Evolutionary conservation across 1,284 basidiomycete genomes (phyloP).

Genomic region (Takashimella koratensis): DNA sequence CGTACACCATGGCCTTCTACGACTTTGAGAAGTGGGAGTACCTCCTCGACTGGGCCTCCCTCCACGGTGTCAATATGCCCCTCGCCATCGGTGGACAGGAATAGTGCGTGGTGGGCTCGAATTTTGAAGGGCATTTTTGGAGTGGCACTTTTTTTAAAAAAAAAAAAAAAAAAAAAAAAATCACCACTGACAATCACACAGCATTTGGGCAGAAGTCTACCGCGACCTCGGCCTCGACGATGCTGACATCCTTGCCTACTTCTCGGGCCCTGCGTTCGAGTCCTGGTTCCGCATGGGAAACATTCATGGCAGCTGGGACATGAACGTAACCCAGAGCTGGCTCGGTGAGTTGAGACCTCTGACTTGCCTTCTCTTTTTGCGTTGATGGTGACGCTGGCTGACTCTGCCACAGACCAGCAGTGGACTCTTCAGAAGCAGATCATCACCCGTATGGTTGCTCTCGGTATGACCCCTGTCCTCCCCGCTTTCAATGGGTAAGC

Average conservation of each 20-base stretch:
- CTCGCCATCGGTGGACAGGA: slow-evolving; percentile 53
- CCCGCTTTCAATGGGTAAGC: slow-evolving; percentile 53
- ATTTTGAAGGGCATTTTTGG: background rate
- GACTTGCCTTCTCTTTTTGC: too few species aligned
- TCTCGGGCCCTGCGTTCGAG: slow-evolving; percentile 52
- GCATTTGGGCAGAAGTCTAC: slow-evolving; percentile 47
- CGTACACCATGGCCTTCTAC: slow-evolving; percentile 52
- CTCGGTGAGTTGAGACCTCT: slow-evolving; percentile 21
- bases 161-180: too few species aligned
- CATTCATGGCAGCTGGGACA: slow-evolving; percentile 52
- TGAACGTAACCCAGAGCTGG: slow-evolving; percentile 48
- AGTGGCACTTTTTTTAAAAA: too few species aligned
- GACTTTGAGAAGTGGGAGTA: slow-evolving; percentile 51
- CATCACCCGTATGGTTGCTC: slow-evolving; percentile 51
- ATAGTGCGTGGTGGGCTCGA: slow-evolving; percentile 12
- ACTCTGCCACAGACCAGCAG: slow-evolving; percentile 45
- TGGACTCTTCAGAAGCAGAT: slow-evolving; percentile 49
- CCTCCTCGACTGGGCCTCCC: slow-evolving; percentile 53
- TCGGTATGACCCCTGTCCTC: slow-evolving; percentile 53
- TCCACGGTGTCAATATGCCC: slow-evolving; percentile 53
- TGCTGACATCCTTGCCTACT: slow-evolving; percentile 45
- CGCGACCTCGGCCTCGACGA: slow-evolving; percentile 49
- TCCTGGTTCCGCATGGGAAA: slow-evolving; percentile 54
- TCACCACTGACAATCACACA: background rate
- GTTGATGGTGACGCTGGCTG: background rate